Conservation (phyloP, 805 yeast species). For the Wickerhamomyces canadensis region DNA sequence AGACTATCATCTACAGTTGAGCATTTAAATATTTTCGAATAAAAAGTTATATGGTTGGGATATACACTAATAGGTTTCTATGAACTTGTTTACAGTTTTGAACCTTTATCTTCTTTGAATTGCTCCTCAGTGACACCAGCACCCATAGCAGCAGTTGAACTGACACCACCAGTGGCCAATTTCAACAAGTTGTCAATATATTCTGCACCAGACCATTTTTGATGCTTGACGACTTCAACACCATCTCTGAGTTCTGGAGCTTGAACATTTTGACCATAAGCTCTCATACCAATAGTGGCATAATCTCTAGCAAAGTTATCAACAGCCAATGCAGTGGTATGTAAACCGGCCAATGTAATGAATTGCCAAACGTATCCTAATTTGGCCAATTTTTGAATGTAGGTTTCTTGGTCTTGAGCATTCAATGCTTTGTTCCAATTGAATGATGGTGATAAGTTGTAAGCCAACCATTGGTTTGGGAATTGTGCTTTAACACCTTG, state of each 20-base stretch:
- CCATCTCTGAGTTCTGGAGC: constrained; percentile 80
- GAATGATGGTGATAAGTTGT: constrained; percentile 95
- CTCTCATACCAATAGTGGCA: constrained; percentile 85
- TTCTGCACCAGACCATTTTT: constrained; percentile 98
- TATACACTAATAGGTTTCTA: no score
- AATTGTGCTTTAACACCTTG: constrained; percentile 75
- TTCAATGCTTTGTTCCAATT: constrained; percentile 97
- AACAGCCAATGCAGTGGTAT: constrained; percentile 89
- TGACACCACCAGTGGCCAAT: constrained; percentile 89
- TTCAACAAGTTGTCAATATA: constrained; percentile 87
- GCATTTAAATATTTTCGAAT: no score
- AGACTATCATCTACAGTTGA: no score
- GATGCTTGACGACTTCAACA: constrained; percentile 96
- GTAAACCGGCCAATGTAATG: constrained; percentile 95
- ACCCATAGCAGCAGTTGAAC: constrained; percentile 98
- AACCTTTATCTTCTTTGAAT: constrained; percentile 43
- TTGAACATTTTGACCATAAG: constrained; percentile 86
- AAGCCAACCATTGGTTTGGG: constrained; percentile 95
- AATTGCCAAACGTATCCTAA: constrained; percentile 97
- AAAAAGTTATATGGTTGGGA: no score
- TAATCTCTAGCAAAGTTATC: constrained; percentile 79
- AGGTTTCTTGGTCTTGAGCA: constrained; percentile 80
- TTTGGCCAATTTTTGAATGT: constrained; percentile 77
- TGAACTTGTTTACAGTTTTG: no score
- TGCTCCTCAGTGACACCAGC: constrained; percentile 97